phyloP scores from a whole-genome alignment of 306 rosid species.

The Morella rubra region DNA sequence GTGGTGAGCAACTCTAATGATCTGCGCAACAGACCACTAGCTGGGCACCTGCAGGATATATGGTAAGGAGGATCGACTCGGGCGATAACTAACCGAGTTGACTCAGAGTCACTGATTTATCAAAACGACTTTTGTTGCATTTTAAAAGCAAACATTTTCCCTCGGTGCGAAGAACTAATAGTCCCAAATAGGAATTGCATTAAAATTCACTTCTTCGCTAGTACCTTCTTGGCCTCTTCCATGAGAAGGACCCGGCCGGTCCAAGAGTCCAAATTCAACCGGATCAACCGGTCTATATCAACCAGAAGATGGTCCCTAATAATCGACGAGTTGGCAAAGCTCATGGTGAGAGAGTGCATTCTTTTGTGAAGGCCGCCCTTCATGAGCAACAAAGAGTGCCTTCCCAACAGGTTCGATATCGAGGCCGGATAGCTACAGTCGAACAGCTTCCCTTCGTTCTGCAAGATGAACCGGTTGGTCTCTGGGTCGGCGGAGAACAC shows the following conservation, averaged over 20 bases:
- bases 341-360: slow-evolving; percentile 93
- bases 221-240: slow-evolving; percentile 92
- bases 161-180: background rate
- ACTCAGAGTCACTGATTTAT: slow-evolving; percentile 9
- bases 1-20: background rate
- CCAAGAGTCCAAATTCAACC: slow-evolving; percentile 80
- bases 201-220: background rate
- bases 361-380: slow-evolving; percentile 76
- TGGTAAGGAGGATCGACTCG: slow-evolving; percentile 8
- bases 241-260: slow-evolving; percentile 72
- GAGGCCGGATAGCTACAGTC: slow-evolving; percentile 93
- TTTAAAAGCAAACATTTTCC: background rate
- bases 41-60: background rate
- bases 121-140: too few species aligned
- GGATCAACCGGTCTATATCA: slow-evolving; percentile 82
- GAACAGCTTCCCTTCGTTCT: slow-evolving; percentile 87
- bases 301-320: slow-evolving; percentile 64
- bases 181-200: background rate
- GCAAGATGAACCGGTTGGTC: slow-evolving; percentile 74
- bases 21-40: background rate
- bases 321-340: slow-evolving; percentile 72
- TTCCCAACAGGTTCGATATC: slow-evolving; percentile 78
- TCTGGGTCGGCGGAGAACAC: slow-evolving; percentile 91
- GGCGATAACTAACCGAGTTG: slow-evolving; percentile 24
- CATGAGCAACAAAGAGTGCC: slow-evolving; percentile 78